phyloP scores from a whole-genome alignment of 176 grass and related monocot genomes.

The Cenchrus americanus region DNA sequence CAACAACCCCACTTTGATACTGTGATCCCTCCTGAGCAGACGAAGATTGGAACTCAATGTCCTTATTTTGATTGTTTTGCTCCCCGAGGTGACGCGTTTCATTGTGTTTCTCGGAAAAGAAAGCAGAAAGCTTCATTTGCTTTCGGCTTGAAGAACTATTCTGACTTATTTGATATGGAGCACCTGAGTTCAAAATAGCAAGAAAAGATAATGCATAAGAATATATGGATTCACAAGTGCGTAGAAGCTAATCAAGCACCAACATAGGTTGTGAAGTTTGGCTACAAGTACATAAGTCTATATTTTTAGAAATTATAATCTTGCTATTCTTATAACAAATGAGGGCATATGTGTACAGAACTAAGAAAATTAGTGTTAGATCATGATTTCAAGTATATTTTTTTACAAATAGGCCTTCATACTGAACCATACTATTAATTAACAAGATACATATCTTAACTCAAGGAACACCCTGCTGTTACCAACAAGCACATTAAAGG shows the following conservation, averaged over 20 bases:
- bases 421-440: not conserved
- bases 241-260: slow-evolving; percentile 3
- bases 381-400: not conserved
- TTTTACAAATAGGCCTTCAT: not conserved
- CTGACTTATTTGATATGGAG: slow-evolving; percentile 75
- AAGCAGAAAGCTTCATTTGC: slow-evolving; percentile 87
- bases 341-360: slow-evolving; percentile 5
- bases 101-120: slow-evolving; percentile 72
- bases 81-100: slow-evolving; percentile 26
- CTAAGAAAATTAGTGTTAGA: not conserved
- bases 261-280: not conserved
- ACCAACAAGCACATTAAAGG: not conserved
- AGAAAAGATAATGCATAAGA: slow-evolving; percentile 1
- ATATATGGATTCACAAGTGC: slow-evolving; percentile 5
- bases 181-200: slow-evolving; percentile 44
- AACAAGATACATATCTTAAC: slow-evolving; percentile 6
- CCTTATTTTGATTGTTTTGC: slow-evolving; percentile 28
- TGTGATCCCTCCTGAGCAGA: slow-evolving; percentile 42
- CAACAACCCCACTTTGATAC: slow-evolving; percentile 21
- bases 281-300: not conserved
- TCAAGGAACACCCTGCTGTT: not conserved
- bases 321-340: not conserved
- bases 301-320: too few species aligned
- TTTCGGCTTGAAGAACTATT: slow-evolving; percentile 61
- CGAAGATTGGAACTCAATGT: slow-evolving; percentile 41